Evolutionary conservation across 2,329 filamentous ascomycete species (phyloP).

Genomic region (Neoscytalidium dimidiatum): DNA sequence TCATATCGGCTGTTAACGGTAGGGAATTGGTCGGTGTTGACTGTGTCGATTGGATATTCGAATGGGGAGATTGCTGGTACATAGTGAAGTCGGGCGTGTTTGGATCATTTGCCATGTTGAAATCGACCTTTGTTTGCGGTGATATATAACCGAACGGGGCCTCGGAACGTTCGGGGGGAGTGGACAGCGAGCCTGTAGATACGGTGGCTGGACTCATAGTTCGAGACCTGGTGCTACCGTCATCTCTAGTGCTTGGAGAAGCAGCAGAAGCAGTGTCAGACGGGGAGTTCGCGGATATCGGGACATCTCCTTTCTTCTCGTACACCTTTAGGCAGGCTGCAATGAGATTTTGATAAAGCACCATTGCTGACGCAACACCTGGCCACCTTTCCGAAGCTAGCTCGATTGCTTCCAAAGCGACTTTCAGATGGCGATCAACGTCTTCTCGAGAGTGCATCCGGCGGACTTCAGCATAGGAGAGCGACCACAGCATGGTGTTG

Average conservation of each 20-base stretch:
- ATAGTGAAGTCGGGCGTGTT: slow-evolving; percentile 27
- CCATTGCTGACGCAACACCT: slow-evolving; percentile 78
- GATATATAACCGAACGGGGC: slow-evolving; percentile 41
- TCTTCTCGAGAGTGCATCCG: slow-evolving; percentile 71
- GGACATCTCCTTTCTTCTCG: slow-evolving; percentile 59
- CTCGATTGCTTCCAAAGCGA: slow-evolving; percentile 76
- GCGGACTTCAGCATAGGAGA: slow-evolving; percentile 84
- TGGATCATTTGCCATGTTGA: slow-evolving; percentile 22
- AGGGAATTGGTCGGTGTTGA: slow-evolving; percentile 23
- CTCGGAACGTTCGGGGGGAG: slow-evolving; percentile 35
- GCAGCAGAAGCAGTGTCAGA: slow-evolving; percentile 48
- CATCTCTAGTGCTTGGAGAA: slow-evolving; percentile 36
- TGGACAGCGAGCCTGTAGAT: slow-evolving; percentile 40
- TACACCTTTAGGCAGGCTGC: slow-evolving; percentile 87
- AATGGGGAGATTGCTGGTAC: slow-evolving; percentile 26
- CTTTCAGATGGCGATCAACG: slow-evolving; percentile 72
- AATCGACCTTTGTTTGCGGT: slow-evolving; percentile 31
- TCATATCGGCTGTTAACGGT: background rate
- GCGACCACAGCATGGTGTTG: slow-evolving; percentile 87
- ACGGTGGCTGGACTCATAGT: slow-evolving; percentile 48
- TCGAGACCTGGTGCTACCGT: slow-evolving; percentile 44
- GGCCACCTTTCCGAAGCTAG: slow-evolving; percentile 88
- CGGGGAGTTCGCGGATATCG: slow-evolving; percentile 50
- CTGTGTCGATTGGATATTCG: slow-evolving; percentile 28
- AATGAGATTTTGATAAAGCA: slow-evolving; percentile 84